phyloP scores from a whole-genome alignment of 169 alveolate genomes.

The Plasmodium reichenowi region DNA sequence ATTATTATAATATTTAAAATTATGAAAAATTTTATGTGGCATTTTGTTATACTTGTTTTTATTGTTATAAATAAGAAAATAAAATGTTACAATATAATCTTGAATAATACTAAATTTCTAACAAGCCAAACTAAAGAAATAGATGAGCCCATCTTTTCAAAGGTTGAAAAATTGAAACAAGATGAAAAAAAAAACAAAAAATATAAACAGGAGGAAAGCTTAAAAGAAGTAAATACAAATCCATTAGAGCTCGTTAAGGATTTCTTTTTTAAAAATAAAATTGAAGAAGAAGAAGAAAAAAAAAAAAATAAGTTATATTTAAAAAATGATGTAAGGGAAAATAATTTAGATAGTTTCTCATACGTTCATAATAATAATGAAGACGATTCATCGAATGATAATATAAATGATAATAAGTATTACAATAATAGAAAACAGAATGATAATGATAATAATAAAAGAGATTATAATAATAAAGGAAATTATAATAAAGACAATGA shows the following conservation, averaged over 20 bases:
- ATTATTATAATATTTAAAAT: background rate
- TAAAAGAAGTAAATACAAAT: too few relatives aligned
- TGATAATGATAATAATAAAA: too few relatives aligned
- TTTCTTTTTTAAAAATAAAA: too few relatives aligned
- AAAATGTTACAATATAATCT: constrained; percentile 50
- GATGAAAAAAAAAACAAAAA: constrained; percentile 3
- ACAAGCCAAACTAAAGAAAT: background rate
- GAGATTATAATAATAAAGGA: too few relatives aligned
- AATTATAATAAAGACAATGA: background rate
- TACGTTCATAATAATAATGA: too few relatives aligned
- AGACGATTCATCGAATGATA: too few relatives aligned
- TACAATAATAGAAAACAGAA: too few relatives aligned
- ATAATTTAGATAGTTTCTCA: too few relatives aligned
- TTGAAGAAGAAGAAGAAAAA: background rate
- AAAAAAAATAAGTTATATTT: background rate
- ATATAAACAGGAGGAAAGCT: background rate
- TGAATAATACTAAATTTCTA: constrained; percentile 36
- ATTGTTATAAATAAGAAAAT: constrained; percentile 11
- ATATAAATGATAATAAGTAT: too few relatives aligned
- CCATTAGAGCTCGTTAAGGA: too few relatives aligned
- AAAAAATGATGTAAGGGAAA: too few relatives aligned
- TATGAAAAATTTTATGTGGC: constrained; percentile 13
- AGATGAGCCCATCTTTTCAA: background rate
- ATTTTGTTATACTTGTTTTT: constrained; percentile 5
- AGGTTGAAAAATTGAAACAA: background rate